Evolutionary conservation across 2,329 filamentous ascomycete species (phyloP), one percentile per base, ranked within the genome.

Genomic region (Penicillium thymicola): DNA sequence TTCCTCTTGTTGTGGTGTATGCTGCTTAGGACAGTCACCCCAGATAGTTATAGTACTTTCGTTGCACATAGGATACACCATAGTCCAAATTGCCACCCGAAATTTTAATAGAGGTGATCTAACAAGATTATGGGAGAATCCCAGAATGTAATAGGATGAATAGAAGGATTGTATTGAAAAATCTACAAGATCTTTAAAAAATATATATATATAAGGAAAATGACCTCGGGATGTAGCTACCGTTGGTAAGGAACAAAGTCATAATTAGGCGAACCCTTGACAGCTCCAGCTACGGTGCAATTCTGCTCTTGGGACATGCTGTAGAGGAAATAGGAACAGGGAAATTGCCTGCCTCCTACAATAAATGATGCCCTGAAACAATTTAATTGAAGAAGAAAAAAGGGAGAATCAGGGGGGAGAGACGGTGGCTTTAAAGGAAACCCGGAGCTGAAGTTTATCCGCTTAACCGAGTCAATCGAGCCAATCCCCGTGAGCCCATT

Each of bases 231-330:
- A 78, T 86, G 83, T 86, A 77, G 83, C 82, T 74, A 75, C 80
- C 83, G 82, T 86, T 79, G 82, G 83, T 86, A 86, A 86, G 83
- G 84, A 85, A 84, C 82, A 73, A 74, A 75, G 77, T 78, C 78
- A 71, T 85, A 81, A 85, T 83, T 65, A 78, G 78, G 67, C 60
- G 56, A 72, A 53, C 75, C 80, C 78, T 85, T 80, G 76, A 80
- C 75, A 76, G 82, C 82, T 86, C 84, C 84, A 87, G 83, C 83
- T 86, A 56, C 82, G 82, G 79, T 75, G 82, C 82, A 72, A 65
- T 73, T 74, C 76, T 82, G 75, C 72, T 86, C 82, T 87, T 70
- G 82, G 81, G 78, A 69, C 79, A 83, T 79, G 76, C 81, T 82
- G 79, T 78, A 87, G 84, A 84, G 83, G 82, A 82, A 72, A 76